Conservation (phyloP, 306 rosid genomes). For the Sindora glabra region DNA sequence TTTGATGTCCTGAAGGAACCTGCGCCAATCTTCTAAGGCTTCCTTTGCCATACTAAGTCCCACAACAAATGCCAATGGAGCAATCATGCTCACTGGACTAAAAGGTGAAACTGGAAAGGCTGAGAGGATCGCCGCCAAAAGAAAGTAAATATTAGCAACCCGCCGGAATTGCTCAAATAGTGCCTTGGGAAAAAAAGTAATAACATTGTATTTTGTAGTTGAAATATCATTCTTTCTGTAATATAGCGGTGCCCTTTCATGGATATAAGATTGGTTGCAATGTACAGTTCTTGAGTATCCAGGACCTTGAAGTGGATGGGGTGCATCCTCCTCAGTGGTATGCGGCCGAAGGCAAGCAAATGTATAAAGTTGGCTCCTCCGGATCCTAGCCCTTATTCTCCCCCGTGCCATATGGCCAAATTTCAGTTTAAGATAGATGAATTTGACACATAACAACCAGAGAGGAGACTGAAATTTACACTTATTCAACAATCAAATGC, state of each 20-base stretch:
- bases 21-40: conserved; percentile 85
- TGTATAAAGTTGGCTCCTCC: conserved; percentile 74
- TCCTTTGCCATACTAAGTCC: conserved; percentile 99
- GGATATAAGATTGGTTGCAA: conserved; percentile 68
- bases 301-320: conserved; percentile 49
- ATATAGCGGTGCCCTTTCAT: conserved; percentile 51
- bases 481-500: no score
- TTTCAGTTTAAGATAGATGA: conserved; percentile 34
- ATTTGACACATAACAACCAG: conserved; percentile 26
- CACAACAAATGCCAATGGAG: conserved; percentile 91
- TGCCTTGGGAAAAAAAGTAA: conserved; percentile 86
- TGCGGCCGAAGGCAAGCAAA: conserved; percentile 51
- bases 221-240: conserved; percentile 71
- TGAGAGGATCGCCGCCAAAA: conserved; percentile 77
- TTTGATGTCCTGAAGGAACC: conserved; percentile 84
- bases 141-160: conserved; percentile 93
- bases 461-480: conserved; percentile 16
- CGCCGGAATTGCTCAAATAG: conserved; percentile 92
- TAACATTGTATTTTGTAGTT: conserved; percentile 73
- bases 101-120: conserved; percentile 72
- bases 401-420: conserved; percentile 53
- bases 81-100: conserved; percentile 72
- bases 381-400: conserved; percentile 73
- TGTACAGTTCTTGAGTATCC: conserved; percentile 63
- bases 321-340: conserved; percentile 27